These are phyloP conservation scores for Takashimella tepidaria DNA, from an alignment of 1,284 basidiomycete species.

Conservation along the genomic window DNA sequence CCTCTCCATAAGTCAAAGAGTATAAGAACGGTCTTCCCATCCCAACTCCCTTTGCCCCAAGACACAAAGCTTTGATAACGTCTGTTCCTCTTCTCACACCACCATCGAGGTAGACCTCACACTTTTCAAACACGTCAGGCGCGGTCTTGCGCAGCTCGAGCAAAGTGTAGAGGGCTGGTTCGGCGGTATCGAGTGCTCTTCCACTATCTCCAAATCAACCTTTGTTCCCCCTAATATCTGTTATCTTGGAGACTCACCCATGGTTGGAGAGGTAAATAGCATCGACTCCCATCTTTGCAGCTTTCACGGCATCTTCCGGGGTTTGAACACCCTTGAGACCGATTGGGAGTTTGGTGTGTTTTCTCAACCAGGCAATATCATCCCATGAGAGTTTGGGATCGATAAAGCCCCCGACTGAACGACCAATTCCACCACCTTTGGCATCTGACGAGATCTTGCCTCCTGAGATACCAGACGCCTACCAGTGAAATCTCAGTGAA, in stretches of 20 bases:
- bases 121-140: constrained; percentile 45
- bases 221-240: background rate
- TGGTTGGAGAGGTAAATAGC: constrained; percentile 50
- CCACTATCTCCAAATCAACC: constrained; percentile 21
- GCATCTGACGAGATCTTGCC: constrained; percentile 41
- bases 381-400: constrained; percentile 44
- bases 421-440: constrained; percentile 48
- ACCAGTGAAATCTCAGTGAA: too few relatives aligned
- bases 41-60: constrained; percentile 51
- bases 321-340: constrained; percentile 48
- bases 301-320: constrained; percentile 47
- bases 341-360: constrained; percentile 41
- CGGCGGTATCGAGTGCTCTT: constrained; percentile 41
- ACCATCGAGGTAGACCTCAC: constrained; percentile 49
- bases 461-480: constrained; percentile 44
- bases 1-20: constrained; percentile 45
- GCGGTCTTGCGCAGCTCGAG: constrained; percentile 46
- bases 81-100: constrained; percentile 51
- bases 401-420: constrained; percentile 46
- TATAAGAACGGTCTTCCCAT: constrained; percentile 51
- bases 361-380: constrained; percentile 44
- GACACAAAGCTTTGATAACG: constrained; percentile 51
- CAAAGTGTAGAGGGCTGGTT: constrained; percentile 48
- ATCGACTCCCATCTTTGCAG: constrained; percentile 45
- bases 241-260: constrained; percentile 32